Evolutionary conservation across 768 basidiomycete species (phyloP).

Genomic region (Chiua virens): DNA sequence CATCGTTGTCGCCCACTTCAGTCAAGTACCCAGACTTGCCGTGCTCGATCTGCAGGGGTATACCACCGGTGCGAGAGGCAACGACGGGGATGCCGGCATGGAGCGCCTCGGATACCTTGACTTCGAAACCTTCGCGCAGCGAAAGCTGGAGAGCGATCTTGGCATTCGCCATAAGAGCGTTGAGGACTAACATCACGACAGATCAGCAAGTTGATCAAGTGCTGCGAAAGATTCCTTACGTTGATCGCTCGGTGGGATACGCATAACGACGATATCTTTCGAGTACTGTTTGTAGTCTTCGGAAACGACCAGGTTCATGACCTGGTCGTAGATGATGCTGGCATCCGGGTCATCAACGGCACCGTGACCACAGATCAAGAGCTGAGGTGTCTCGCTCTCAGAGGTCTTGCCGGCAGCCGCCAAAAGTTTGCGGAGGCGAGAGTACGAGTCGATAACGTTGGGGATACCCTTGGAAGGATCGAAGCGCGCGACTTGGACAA

Average conservation of each 20-base stretch:
- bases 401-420: constrained; percentile 42
- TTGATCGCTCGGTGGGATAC: constrained; percentile 81
- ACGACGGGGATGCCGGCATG: constrained; percentile 88
- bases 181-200: constrained; percentile 55
- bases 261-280: constrained; percentile 74
- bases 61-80: constrained; percentile 84
- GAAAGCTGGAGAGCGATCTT: constrained; percentile 91
- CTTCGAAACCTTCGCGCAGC: constrained; percentile 94
- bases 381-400: constrained; percentile 62
- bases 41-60: constrained; percentile 87
- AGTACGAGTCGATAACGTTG: constrained; percentile 84
- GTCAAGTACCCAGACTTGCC: constrained; percentile 89
- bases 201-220: constrained; percentile 2
- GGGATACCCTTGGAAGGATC: constrained; percentile 87
- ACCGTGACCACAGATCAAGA: constrained; percentile 87
- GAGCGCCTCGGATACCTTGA: constrained; percentile 95
- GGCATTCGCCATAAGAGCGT: constrained; percentile 85
- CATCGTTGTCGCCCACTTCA: constrained; percentile 69
- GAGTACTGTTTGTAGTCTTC: constrained; percentile 52
- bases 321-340: constrained; percentile 84
- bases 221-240: constrained; percentile 43
- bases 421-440: constrained; percentile 73
- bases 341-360: constrained; percentile 96
- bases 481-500: constrained; percentile 93
- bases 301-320: constrained; percentile 57